Conservation (phyloP, 768 basidiomycete species). For the Tylopilus sp. region DNA sequence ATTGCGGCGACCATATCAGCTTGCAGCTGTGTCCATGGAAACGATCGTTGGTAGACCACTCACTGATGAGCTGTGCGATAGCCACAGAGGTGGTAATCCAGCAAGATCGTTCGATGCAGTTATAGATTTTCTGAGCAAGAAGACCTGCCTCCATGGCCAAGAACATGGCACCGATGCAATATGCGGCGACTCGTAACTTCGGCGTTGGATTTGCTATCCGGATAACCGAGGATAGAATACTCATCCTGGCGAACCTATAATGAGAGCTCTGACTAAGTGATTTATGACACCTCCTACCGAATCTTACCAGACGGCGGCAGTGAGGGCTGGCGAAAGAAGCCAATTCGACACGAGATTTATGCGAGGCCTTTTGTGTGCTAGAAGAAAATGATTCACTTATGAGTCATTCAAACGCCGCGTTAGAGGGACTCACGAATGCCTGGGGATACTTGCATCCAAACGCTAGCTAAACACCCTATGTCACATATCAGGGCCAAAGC, state of each 20-base stretch:
- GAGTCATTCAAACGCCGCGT: not conserved
- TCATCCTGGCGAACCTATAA: constrained; percentile 25
- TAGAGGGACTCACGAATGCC: constrained; percentile 6
- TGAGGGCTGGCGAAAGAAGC: constrained; percentile 20
- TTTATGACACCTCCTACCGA: no score
- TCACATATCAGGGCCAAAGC: constrained; percentile 21
- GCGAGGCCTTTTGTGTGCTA: not conserved
- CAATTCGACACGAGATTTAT: constrained; percentile 5
- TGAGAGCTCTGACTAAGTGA: not conserved
- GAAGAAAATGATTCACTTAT: not conserved
- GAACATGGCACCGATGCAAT: constrained; percentile 17
- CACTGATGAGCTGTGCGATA: constrained; percentile 25
- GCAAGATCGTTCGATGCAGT: constrained; percentile 11
- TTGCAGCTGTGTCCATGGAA: not conserved
- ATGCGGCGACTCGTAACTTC: constrained; percentile 10
- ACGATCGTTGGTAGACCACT: not conserved
- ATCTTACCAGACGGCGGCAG: constrained; percentile 21
- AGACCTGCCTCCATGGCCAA: constrained; percentile 13
- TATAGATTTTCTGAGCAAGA: constrained; percentile 16
- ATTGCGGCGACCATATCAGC: not conserved
- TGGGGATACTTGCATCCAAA: constrained; percentile 15
- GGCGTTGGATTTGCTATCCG: constrained; percentile 17
- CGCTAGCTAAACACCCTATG: constrained; percentile 14
- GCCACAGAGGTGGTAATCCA: not conserved
- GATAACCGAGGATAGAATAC: constrained; percentile 25